Evolutionary conservation across 2,329 filamentous ascomycete genomes (phyloP).

Genomic region (Neonectria ditissima): DNA sequence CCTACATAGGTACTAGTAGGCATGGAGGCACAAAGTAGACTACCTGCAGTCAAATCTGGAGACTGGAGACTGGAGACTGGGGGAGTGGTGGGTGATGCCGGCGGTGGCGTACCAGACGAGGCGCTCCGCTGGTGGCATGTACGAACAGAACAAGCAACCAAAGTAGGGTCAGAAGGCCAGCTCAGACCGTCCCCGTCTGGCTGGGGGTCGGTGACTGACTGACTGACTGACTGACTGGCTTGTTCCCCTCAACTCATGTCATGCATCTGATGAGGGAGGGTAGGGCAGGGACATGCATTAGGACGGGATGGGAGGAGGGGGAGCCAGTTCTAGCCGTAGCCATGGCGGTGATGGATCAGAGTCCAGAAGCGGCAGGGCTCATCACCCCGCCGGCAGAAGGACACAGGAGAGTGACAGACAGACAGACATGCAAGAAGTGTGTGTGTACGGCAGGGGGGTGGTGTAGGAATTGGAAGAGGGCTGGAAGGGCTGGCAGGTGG

Average conservation of each 20-base stretch:
- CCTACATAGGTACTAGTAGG: too few relatives aligned
- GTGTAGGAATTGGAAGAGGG: not conserved
- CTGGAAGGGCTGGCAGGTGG: not conserved
- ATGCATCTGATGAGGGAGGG: constrained; percentile 14
- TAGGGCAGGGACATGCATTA: not conserved
- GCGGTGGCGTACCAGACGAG: constrained; percentile 16
- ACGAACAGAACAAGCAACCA: not conserved
- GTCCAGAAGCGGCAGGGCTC: not conserved
- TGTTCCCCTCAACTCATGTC: constrained; percentile 9
- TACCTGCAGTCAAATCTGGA: not conserved
- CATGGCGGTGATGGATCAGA: constrained; percentile 2
- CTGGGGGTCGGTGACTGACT: constrained; percentile 7
- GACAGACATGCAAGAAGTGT: too few relatives aligned
- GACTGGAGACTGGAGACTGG: not conserved
- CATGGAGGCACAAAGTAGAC: too few relatives aligned
- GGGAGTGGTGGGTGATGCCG: constrained; percentile 11
- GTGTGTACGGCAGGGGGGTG: not conserved
- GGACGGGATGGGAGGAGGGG: constrained; percentile 1
- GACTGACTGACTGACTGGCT: not conserved
- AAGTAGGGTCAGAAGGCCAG: constrained; percentile 20
- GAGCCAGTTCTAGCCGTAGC: not conserved
- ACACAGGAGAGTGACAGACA: not conserved
- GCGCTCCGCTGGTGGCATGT: not conserved
- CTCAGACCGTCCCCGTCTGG: constrained; percentile 12
- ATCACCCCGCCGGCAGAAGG: not conserved